Base-by-base conservation (phyloP, 1,139 yeast species). In the Saccharomycopsis hybrid region DNA sequence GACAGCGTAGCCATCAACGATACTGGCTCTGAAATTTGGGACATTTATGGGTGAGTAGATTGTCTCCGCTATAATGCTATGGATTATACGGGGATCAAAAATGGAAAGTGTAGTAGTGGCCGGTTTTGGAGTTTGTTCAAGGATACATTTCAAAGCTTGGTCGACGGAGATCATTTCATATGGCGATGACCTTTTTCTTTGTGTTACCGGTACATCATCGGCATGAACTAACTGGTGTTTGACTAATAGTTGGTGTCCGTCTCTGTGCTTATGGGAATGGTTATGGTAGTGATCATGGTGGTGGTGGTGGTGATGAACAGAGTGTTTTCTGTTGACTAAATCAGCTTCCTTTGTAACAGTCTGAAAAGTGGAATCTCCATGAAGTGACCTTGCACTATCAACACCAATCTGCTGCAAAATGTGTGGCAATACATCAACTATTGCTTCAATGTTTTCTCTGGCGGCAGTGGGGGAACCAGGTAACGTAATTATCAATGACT, bases 1-100 rank as follows among this genome's bases (percentile, higher is more conserved):
- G 1, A 74, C 74, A 1, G 80, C 79, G 54, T 75, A 75, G 0
- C 80, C 79, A 56, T 75, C 80, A 3, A 75, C 79, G 37, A 75
- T 73, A 51, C 76, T 70, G 1, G 80, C 78, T 4, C 74, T 59
- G 58, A 71, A 74, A 24, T 67, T 63, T 0, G 80, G 80, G 9
- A 74, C 76, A 49, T 66, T 60, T 1, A 62, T 56, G 0, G 65
- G 61, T 0, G 78, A 63, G 38, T 44, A 47, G 3, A 74, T 55
- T 51, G 72, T 74, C 52, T 71, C 70, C 1, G 74, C 70, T 2
- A 72, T 43, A 11, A 71, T 63, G 43, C 62, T 62, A 2, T 75
- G 74, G 1, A 63, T 56, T 1, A 69, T 50, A 1, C 53, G 58
- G 3, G 57, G 56, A 35, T 67, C 65, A 3, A 57, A 50, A 18